A percentile compares a stretch with the other conserved stretches of the same genome.
phyloP scores from a whole-genome alignment of 2,329 filamentous ascomycete genomes.

The Alternaria conjuncta region DNA sequence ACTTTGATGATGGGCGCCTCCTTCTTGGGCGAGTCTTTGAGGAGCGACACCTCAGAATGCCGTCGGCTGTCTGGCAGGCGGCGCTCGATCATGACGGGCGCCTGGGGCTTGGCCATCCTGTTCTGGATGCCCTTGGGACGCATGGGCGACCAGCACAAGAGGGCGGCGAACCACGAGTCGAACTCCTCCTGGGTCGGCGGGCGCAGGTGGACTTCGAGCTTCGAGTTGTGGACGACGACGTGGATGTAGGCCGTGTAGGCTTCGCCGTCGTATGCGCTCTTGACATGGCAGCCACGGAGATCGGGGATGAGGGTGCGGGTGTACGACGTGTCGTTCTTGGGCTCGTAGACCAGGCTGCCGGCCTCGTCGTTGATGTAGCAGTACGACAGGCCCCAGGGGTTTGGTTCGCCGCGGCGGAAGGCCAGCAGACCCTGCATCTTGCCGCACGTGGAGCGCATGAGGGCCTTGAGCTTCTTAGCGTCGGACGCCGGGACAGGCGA shows the following conservation, averaged over 20 bases:
- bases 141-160: constrained; percentile 82
- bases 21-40: constrained; percentile 71
- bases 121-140: constrained; percentile 63
- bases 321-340: constrained; percentile 70
- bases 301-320: constrained; percentile 70
- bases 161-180: constrained; percentile 79
- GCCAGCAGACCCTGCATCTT: constrained; percentile 81
- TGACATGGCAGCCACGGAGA: constrained; percentile 74
- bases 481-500: constrained; percentile 64
- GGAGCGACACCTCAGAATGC: constrained; percentile 58
- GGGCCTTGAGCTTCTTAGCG: constrained; percentile 71
- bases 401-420: constrained; percentile 68
- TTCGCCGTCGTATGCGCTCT: constrained; percentile 56
- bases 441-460: constrained; percentile 80
- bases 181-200: constrained; percentile 70
- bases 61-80: constrained; percentile 52
- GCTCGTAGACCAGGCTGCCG: constrained; percentile 76
- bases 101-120: constrained; percentile 60
- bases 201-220: constrained; percentile 68
- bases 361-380: constrained; percentile 80
- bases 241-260: constrained; percentile 58
- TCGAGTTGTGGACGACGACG: constrained; percentile 60
- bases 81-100: constrained; percentile 46
- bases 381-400: constrained; percentile 72
- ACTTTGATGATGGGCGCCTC: constrained; percentile 92